These are phyloP conservation scores for Huntiella bhutanensis DNA, from an alignment of 2,329 filamentous ascomycete species.

Conservation along the genomic window DNA sequence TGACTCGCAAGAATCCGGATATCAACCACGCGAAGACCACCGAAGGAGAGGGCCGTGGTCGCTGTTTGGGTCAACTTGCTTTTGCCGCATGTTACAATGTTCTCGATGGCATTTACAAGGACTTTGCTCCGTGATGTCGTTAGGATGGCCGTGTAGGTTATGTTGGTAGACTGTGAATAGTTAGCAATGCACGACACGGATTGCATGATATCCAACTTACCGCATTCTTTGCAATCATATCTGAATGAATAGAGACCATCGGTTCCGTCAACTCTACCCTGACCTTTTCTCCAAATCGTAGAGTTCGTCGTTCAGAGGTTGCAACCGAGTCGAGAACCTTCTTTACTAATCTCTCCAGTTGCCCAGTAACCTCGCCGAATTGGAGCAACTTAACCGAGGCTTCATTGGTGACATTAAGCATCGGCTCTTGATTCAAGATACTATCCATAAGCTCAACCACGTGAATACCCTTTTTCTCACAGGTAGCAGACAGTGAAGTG, in stretches of 20 bases:
- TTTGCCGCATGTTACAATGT: constrained; percentile 39
- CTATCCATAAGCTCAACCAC: constrained; percentile 1
- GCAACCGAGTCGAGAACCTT: constrained; percentile 48
- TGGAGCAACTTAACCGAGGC: constrained; percentile 31
- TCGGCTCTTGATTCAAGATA: constrained; percentile 20
- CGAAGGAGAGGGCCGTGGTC: too few species aligned
- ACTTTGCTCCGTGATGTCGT: constrained; percentile 25
- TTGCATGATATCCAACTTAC: constrained; percentile 17
- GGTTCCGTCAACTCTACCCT: constrained; percentile 25
- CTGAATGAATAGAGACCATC: constrained; percentile 35
- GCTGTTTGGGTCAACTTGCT: constrained; percentile 19
- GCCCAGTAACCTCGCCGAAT: constrained; percentile 35
- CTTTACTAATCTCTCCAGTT: constrained; percentile 38
- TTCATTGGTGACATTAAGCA: constrained; percentile 26
- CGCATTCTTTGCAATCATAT: constrained; percentile 26
- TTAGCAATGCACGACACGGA: constrained; percentile 20
- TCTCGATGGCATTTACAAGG: constrained; percentile 30
- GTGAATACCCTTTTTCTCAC: constrained; percentile 13
- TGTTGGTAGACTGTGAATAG: constrained; percentile 14
- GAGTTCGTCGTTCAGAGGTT: constrained; percentile 47
- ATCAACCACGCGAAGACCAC: too few species aligned
- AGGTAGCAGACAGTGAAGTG: background rate
- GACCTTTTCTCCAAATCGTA: constrained; percentile 42
- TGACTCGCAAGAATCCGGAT: too few species aligned
- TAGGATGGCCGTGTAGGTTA: background rate